Percentiles rank a stretch among this genome's conserved stretches.
Evolutionary conservation across 2,329 filamentous ascomycete genomes (phyloP).

Genomic region (Cladophialophora immunda): DNA sequence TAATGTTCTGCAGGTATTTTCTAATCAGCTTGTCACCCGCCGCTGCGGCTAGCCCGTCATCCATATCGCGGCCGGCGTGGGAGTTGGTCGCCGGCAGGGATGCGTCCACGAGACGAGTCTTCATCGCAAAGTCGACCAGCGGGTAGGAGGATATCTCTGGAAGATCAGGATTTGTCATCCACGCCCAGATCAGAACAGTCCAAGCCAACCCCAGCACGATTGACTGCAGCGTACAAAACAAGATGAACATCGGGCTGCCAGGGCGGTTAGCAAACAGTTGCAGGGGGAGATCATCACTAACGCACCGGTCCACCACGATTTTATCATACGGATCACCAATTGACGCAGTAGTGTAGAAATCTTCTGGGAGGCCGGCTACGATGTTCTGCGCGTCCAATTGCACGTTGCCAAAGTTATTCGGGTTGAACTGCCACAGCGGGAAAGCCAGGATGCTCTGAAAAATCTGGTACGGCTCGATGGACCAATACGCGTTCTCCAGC

Average conservation of each 20-base stretch:
- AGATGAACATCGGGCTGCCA: neutral
- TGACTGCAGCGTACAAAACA: neutral
- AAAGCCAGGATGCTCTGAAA: constrained; percentile 9
- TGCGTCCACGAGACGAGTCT: neutral
- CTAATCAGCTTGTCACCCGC: too few species aligned
- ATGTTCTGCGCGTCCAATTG: neutral
- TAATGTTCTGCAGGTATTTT: too few species aligned
- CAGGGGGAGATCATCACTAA: too few species aligned
- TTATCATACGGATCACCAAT: neutral
- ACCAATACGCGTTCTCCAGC: constrained; percentile 14
- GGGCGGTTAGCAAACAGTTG: too few species aligned
- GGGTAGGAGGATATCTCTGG: neutral
- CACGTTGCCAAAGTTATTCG: constrained; percentile 4
- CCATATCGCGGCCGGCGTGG: too few species aligned
- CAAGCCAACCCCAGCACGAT: neutral
- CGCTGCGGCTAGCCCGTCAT: too few species aligned
- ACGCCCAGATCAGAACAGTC: neutral
- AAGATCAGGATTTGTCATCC: neutral
- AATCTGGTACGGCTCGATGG: neutral
- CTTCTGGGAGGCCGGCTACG: neutral
- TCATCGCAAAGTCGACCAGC: neutral
- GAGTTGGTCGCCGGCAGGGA: too few species aligned
- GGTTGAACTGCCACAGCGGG: constrained; percentile 10
- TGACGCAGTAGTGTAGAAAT: neutral
- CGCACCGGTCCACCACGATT: neutral